Base-by-base conservation (phyloP, 768 basidiomycete species). In the Melanogaster broomeanus region DNA sequence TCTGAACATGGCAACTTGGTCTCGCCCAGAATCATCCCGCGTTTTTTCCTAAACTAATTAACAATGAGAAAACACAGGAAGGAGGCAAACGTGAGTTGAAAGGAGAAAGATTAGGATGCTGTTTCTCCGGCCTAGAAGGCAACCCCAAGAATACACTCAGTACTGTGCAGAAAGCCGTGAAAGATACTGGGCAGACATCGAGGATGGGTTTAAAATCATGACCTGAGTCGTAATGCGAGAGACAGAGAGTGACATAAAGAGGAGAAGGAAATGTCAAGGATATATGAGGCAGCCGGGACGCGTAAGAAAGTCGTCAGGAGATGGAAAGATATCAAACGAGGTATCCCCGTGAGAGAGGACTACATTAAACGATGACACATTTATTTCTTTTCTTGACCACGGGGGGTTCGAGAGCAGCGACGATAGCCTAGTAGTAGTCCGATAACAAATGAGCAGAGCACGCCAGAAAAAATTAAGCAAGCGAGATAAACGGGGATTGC, bases 351-450 rank as follows among this genome's bases (percentile, higher is more conserved):
- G 58, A 56, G 49, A 55, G 58, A 52, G 52, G 51, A 53, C 61
- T 66, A 65, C 58, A 64, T 86, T 80, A 98, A 69, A 93, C 81
- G 69, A 98, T 81, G 70, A 91, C 79, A 82, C 95, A 98, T 71
- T 81, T 86, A 62, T 63, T 74, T 75, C 69, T 83, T 78, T 80
- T 85, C 77, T 85, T 97, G 68, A 91, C 80, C 58, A 96, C 87
- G 60, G 97, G 97, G 45, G 97, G 97, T 70, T 99, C 96, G 57
- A 98, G 85, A 11, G 96, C 97, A 63, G 96, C 96, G 53, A 98
- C 97, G 65, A 99, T 98, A 48, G 97, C 97, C 94, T 68, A 35
- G 53, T 2, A 21, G 2, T n/a, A n/a, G n/a, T n/a, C 38, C 52
- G 27, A 54, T 24, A 43, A 21, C 47, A 54, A 61, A 31, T 51